Percentiles rank a stretch among this genome's conserved stretches.
Evolutionary conservation across 257 asterid genomes (phyloP).

Genomic region (Capsicum baccatum): DNA sequence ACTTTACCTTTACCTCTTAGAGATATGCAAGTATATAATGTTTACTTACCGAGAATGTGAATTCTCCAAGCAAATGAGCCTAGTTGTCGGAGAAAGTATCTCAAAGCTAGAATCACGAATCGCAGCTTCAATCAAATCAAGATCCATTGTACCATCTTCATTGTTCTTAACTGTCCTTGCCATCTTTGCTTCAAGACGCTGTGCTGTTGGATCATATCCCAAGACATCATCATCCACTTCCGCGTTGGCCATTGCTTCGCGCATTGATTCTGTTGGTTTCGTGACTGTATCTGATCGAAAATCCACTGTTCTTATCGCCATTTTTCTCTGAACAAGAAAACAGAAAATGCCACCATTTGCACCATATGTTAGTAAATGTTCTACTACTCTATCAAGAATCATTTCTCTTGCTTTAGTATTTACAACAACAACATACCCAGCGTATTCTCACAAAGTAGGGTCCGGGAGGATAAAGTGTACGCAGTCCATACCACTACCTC

Average conservation of each 20-base stretch:
- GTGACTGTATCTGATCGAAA: conserved; percentile 96
- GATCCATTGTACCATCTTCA: no score
- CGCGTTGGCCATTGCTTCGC: conserved; percentile 89
- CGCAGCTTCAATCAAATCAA: no score
- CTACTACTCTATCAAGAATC: no score
- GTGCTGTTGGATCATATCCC: conserved; percentile 86
- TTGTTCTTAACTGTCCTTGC: conserved; percentile 21
- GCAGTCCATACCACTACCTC: no score
- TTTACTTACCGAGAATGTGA: conserved; percentile 66
- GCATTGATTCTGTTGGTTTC: conserved; percentile 86
- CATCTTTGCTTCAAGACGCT: conserved; percentile 75
- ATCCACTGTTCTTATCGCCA: conserved; percentile 82
- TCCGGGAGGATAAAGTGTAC: no score
- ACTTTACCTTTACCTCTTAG: no score
- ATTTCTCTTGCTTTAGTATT: no score
- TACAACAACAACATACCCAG: no score
- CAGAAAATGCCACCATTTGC: not conserved
- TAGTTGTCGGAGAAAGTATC: no score
- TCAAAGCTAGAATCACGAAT: no score
- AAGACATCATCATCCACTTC: conserved; percentile 97
- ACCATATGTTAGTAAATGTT: not conserved
- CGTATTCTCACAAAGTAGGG: no score
- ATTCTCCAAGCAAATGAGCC: no score
- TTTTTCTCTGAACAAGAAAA: conserved; percentile 38
- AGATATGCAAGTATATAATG: not conserved